These are phyloP conservation scores for Cutaneotrichosporon mucoides DNA, from an alignment of 1,284 basidiomycete species.

Conservation along the genomic window DNA sequence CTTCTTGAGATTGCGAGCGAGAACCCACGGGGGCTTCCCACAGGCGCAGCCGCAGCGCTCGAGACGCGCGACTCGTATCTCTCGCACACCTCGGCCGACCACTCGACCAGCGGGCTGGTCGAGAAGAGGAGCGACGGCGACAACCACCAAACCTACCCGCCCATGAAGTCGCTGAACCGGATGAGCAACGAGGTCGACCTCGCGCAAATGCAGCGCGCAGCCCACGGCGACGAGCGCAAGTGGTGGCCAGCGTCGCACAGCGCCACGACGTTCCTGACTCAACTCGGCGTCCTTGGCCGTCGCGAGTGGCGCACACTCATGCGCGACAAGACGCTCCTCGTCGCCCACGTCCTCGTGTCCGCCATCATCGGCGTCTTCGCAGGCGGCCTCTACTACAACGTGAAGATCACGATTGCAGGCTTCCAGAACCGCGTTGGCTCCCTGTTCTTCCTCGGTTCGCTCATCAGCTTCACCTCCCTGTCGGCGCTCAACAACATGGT, in stretches of 20 bases:
- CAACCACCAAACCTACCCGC: neutral
- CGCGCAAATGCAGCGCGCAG: neutral
- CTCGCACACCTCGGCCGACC: neutral
- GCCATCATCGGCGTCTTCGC: conserved; percentile 68
- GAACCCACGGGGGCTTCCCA: conserved; percentile 48
- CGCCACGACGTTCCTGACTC: conserved; percentile 72
- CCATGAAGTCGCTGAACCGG: neutral
- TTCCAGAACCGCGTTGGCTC: conserved; percentile 87
- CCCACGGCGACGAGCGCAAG: neutral
- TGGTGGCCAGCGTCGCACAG: conserved; percentile 20
- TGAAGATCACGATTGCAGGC: conserved; percentile 72
- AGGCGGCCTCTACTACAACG: conserved; percentile 80
- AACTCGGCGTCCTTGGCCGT: conserved; percentile 69
- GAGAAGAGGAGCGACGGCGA: neutral
- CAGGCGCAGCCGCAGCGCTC: conserved; percentile 16
- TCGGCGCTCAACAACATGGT: conserved; percentile 83
- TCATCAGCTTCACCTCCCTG: conserved; percentile 80
- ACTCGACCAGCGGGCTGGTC: neutral
- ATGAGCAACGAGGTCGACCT: conserved; percentile 18
- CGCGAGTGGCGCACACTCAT: conserved; percentile 77
- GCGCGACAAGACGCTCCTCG: conserved; percentile 72
- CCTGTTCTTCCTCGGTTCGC: conserved; percentile 80
- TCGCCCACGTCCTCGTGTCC: conserved; percentile 68
- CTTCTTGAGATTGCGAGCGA: conserved; percentile 77
- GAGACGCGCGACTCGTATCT: neutral